Conservation (phyloP, 129 eudicot genomes). For the Heracleum sosnowskyi region DNA sequence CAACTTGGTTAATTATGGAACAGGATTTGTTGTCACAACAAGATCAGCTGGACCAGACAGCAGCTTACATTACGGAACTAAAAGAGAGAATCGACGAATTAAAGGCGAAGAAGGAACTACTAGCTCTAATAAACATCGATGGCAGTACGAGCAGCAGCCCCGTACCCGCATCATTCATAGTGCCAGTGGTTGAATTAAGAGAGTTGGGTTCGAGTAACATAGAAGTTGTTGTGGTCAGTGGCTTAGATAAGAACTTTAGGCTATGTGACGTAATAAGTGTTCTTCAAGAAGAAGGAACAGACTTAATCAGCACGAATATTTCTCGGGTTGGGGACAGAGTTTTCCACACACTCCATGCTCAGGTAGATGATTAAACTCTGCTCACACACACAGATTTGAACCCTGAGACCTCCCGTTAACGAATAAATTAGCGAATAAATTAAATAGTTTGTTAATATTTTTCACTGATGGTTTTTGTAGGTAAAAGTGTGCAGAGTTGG, state of each 20-base stretch:
- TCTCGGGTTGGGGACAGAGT: constrained; percentile 26
- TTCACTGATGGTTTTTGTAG: constrained; percentile 10
- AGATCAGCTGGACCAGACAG: constrained; percentile 31
- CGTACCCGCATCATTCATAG: background rate
- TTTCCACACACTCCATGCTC: constrained; percentile 44
- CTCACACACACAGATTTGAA: background rate
- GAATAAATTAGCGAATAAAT: too few species aligned
- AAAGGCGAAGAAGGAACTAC: constrained; percentile 25
- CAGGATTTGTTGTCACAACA: constrained; percentile 27
- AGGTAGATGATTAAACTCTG: constrained; percentile 9
- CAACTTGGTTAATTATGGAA: background rate
- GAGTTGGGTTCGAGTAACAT: constrained; percentile 27
- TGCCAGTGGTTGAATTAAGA: constrained; percentile 26
- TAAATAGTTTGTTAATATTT: background rate
- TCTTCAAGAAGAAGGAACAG: constrained; percentile 44
- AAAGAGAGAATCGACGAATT: constrained; percentile 20
- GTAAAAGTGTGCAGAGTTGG: constrained; percentile 39
- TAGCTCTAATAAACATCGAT: background rate
- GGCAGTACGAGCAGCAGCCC: background rate
- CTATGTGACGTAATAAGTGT: constrained; percentile 18
- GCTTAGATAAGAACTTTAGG: constrained; percentile 13
- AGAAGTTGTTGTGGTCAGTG: constrained; percentile 27
- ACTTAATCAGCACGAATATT: constrained; percentile 22
- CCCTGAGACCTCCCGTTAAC: too few species aligned
- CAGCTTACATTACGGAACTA: constrained; percentile 27